phyloP scores from a whole-genome alignment of 1,139 yeast species.

The Zygoascus sp. region DNA sequence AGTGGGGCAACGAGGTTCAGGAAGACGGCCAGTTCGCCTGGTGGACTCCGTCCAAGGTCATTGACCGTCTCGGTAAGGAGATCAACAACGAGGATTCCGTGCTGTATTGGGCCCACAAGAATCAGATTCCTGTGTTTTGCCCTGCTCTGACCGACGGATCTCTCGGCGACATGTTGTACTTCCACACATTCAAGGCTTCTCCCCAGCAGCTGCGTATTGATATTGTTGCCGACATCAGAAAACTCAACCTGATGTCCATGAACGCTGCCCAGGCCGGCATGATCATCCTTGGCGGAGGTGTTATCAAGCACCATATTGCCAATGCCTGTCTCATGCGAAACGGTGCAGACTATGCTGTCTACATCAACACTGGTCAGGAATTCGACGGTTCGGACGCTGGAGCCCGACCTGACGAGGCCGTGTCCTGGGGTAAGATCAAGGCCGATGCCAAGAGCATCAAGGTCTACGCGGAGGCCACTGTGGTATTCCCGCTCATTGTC shows the following conservation, averaged over 20 bases:
- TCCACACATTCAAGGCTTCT: slow-evolving; percentile 93
- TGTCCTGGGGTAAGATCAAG: slow-evolving; percentile 97
- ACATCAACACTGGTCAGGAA: slow-evolving; percentile 96
- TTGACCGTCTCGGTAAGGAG: slow-evolving; percentile 91
- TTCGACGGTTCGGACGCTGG: slow-evolving; percentile 99
- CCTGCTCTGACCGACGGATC: slow-evolving; percentile 98
- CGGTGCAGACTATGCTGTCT: slow-evolving; percentile 97
- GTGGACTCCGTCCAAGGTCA: slow-evolving; percentile 93
- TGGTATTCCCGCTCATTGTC: slow-evolving; percentile 91
- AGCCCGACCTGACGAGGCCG: slow-evolving; percentile 98
- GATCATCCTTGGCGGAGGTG: slow-evolving; percentile 94
- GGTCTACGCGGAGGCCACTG: slow-evolving; percentile 93
- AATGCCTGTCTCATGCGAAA: slow-evolving; percentile 98
- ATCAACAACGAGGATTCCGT: slow-evolving; percentile 93
- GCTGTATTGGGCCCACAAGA: slow-evolving; percentile 95
- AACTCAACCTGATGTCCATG: slow-evolving; percentile 89
- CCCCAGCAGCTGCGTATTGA: slow-evolving; percentile 87
- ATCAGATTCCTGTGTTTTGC: slow-evolving; percentile 91
- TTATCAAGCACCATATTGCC: slow-evolving; percentile 93
- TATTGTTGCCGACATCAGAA: slow-evolving; percentile 88
- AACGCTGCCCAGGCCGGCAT: slow-evolving; percentile 94
- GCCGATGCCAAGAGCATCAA: slow-evolving; percentile 88
- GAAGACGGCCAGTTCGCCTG: slow-evolving; percentile 56
- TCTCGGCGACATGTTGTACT: slow-evolving; percentile 96
- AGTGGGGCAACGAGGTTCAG: slow-evolving; percentile 42